Evolutionary conservation across 1,284 basidiomycete species (phyloP), one percentile per base, ranked within the genome.

Genomic region (Pascua sp.): DNA sequence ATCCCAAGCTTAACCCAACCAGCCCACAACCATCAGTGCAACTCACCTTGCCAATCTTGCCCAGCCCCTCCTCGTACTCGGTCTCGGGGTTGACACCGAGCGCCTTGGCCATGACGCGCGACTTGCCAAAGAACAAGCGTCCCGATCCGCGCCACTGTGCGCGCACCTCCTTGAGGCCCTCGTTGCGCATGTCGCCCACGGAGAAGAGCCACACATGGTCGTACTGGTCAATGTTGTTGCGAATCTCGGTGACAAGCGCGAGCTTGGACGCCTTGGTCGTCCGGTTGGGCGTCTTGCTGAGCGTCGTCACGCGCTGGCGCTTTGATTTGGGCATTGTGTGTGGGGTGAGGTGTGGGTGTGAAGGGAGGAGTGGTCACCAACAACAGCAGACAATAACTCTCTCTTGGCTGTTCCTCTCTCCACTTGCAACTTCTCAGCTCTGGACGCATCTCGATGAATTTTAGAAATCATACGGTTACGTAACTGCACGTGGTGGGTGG

Each of bases 201-300:
- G 88, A 86, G 75, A 98, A 96, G 38, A 98, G 77, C 91, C 93
- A 98, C 77, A 91, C 88, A 77, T 95, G 96, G 65, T 87, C 85
- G 85, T 89, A 96, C 80, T 91, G 88, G 68, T 93, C 91, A 39
- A 78, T 63, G 62, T 71, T 61, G 12, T 60, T 64, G 73, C 85
- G 63, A 57, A 97, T 90, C 79, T 90, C 86, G 64, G 84, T 84
- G 71, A 97, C 86, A 66, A 95, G 81, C 51, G 84, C 85, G 64
- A 82, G 84, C 82, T 98, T 98, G 72, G 92, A 86, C 70, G 80
- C 80, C 62, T 80, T 80, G 17, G 81, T 81, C 63, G 81, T 80
- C 62, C 83, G 80, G 47, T 72, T 66, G 12, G 72, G 67, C 7
- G 81, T 83, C 72, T 82, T 80, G 17, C 82, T 81, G 48, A 84